Conservation (phyloP, 1,139 yeast species). For the Eremothecium gossypii region DNA sequence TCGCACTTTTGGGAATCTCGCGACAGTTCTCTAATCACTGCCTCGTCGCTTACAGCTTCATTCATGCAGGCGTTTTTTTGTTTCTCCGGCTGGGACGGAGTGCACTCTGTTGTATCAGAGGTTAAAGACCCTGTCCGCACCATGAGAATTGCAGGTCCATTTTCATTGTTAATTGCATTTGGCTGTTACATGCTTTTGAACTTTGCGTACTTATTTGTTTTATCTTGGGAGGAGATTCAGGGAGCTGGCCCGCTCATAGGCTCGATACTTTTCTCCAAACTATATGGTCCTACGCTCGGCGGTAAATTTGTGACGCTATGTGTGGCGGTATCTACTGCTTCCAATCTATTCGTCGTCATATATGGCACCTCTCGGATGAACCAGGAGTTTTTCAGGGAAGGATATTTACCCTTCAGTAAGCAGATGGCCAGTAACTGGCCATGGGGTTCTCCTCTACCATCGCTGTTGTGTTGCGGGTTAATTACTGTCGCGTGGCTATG, state of each 20-base stretch:
- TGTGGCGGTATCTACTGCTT: conserved; percentile 51
- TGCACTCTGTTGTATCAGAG: conserved; percentile 54
- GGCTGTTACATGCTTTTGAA: conserved; percentile 47
- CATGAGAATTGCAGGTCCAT: conserved; percentile 63
- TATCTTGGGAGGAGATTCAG: conserved; percentile 45
- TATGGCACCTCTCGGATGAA: conserved; percentile 53
- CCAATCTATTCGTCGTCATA: conserved; percentile 53
- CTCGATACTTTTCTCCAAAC: conserved; percentile 45
- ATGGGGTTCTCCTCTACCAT: conserved; percentile 45
- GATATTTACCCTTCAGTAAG: conserved; percentile 46
- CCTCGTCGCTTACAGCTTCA: conserved; percentile 46
- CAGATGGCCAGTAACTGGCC: conserved; percentile 51
- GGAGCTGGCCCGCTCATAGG: conserved; percentile 52
- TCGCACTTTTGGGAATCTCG: conserved; percentile 11
- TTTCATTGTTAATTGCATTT: conserved; percentile 43
- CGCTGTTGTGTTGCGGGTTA: conserved; percentile 31
- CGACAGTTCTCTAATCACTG: conserved; percentile 29
- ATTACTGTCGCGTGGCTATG: conserved; percentile 34
- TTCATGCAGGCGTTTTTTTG: conserved; percentile 52
- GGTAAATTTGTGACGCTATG: conserved; percentile 45
- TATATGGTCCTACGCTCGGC: conserved; percentile 46
- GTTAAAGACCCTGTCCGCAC: conserved; percentile 62
- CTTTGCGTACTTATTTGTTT: conserved; percentile 46
- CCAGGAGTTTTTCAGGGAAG: conserved; percentile 58
- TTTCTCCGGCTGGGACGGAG: conserved; percentile 56